Evolutionary conservation across 495 filamentous ascomycete genomes (phyloP).

Genomic region (Sphaerosporella brunnea): DNA sequence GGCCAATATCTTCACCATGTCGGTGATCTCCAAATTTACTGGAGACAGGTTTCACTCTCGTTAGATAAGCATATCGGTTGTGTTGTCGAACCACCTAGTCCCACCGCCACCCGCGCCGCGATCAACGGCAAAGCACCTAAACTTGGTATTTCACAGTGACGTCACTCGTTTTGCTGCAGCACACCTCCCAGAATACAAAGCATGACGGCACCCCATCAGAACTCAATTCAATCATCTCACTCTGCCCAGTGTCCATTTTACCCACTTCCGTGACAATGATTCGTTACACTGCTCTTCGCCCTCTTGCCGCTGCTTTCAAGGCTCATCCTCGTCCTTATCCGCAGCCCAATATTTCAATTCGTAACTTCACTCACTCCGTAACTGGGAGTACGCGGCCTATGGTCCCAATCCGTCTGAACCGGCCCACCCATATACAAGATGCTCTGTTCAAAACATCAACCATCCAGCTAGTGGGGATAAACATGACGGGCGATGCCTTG

Average conservation of each 20-base stretch:
- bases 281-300: not conserved
- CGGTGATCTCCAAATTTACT: no score
- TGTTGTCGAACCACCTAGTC: no score
- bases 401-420: no score
- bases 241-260: not conserved
- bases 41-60: no score
- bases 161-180: not conserved
- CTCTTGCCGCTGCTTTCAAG: not conserved
- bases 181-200: not conserved
- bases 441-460: no score
- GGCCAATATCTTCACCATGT: no score
- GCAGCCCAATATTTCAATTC: not conserved
- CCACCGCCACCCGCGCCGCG: no score
- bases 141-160: not conserved
- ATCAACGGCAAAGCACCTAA: not conserved
- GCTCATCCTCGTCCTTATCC: not conserved
- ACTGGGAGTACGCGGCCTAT: not conserved
- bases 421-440: no score
- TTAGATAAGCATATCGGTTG: no score
- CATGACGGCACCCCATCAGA: not conserved
- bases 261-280: not conserved
- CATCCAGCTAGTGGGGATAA: no score
- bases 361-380: not conserved
- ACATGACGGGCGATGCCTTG: not conserved
- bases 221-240: not conserved